phyloP scores from a whole-genome alignment of 2,329 filamentous ascomycete genomes.

The Erysiphe pisi region DNA sequence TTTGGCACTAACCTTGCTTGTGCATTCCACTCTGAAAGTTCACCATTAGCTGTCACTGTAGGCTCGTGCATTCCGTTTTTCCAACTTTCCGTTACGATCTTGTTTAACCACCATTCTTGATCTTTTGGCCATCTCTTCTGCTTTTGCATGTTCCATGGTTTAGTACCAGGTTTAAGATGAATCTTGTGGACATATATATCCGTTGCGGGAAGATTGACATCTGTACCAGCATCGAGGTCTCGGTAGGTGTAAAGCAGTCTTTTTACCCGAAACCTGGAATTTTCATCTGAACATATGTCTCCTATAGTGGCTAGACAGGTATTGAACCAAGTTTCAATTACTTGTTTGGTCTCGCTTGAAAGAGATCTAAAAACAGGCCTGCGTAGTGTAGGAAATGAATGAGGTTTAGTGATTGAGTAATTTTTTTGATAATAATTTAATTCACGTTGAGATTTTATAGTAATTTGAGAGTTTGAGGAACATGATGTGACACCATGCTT shows the following conservation, averaged over 20 bases:
- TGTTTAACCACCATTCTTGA: neutral
- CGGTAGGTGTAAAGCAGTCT: conserved; percentile 24
- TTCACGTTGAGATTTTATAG: neutral
- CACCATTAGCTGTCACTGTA: conserved; percentile 19
- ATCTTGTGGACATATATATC: neutral
- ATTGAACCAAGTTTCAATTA: neutral
- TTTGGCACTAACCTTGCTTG: neutral
- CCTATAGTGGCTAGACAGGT: conserved; percentile 13
- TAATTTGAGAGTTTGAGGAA: neutral
- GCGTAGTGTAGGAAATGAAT: conserved; percentile 9
- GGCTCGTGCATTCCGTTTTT: conserved; percentile 19
- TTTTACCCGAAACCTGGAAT: neutral
- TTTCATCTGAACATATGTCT: conserved; percentile 6
- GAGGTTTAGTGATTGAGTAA: conserved; percentile 10
- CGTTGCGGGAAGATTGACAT: neutral
- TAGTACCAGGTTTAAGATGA: neutral
- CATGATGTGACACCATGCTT: neutral
- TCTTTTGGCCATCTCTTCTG: neutral
- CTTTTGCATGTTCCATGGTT: neutral
- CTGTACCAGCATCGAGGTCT: neutral
- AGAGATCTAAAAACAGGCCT: conserved; percentile 10
- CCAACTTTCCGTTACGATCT: neutral
- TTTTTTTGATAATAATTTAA: conserved; percentile 2
- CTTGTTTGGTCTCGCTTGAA: neutral
- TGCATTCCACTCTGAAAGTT: conserved; percentile 26